Base-by-base conservation (phyloP, 2,329 filamentous ascomycete species). In the Epichloe uncinata region DNA sequence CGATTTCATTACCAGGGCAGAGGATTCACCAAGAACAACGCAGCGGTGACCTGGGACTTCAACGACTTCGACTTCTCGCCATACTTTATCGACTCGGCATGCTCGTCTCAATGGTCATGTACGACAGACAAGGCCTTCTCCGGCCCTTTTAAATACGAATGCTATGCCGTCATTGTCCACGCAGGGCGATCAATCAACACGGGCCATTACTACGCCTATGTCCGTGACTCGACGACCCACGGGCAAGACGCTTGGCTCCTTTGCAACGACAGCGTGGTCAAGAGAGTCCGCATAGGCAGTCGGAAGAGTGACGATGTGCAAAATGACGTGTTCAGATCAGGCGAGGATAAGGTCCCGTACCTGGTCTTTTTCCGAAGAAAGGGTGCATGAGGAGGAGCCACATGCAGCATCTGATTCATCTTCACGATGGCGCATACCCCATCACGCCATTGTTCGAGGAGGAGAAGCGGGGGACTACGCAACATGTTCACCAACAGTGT, bases 131-230 rank as follows among this genome's bases (percentile, higher is more conserved):
- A 58, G 9, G 68, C 69, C 13, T 73, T 75, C 51, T 57, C 59
- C 2, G 68, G 66, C 1, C 83, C 85, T 0, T 88, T 85, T 60
- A 69, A 73, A 5, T 98, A 96, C 65, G 84, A 95, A 61, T 83
- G 86, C 48, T 96, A 95, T 62, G 91, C 83, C 2, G 84, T 96
- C 6, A 79, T 94, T 49, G 75, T 85, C 54, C 90, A 96, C 63
- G 67, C 78, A 4, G 90, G 90, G 20, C 69, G 69, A 1, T 80
- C 74, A 1, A 72, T 85, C 48, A 77, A 79, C 37, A 79, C 78
- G 47, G 90, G 90, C 0, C 90, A 96, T 66, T 96, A 96, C 64
- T 82, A 84, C 48, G 77, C 82, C 3, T 81, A 85, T 51, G 78
- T 85, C 53, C 77, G 78, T 42, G 79, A 84, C 57, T 71, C 74